Evolutionary conservation across 192 early-diverging fungal genomes (phyloP).

Genomic region (Martensiomyces pterosporus): DNA sequence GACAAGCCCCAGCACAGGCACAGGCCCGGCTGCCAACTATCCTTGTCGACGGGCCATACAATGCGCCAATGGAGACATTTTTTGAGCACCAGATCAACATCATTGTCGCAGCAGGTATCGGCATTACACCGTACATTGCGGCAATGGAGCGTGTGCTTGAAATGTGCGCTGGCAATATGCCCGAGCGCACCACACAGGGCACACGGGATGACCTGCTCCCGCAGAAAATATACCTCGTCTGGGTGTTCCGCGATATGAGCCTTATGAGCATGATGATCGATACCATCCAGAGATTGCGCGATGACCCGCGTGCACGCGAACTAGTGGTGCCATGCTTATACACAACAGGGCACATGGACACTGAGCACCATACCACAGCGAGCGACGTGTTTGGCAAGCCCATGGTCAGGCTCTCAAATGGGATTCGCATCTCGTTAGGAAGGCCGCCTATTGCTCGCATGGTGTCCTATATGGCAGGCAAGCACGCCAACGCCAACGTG

Average conservation of each 20-base stretch:
- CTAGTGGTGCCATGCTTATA: slow-evolving; percentile 47
- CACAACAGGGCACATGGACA: slow-evolving; percentile 31
- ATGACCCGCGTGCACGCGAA: slow-evolving; percentile 24
- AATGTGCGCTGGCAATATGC: slow-evolving; percentile 33
- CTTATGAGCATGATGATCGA: slow-evolving; percentile 30
- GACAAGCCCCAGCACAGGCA: too few species aligned
- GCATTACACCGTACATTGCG: slow-evolving; percentile 67
- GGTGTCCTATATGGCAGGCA: slow-evolving; percentile 42
- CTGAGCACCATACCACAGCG: slow-evolving; percentile 21
- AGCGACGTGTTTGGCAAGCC: slow-evolving; percentile 48
- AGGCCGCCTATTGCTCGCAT: slow-evolving; percentile 40
- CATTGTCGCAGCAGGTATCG: slow-evolving; percentile 76
- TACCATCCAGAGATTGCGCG: slow-evolving; percentile 28
- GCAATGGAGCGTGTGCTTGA: slow-evolving; percentile 41
- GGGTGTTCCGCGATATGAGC: slow-evolving; percentile 45
- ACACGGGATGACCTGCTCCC: slow-evolving; percentile 41
- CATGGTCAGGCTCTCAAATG: slow-evolving; percentile 42
- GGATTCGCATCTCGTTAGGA: slow-evolving; percentile 41
- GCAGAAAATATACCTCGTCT: slow-evolving; percentile 36
- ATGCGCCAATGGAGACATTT: slow-evolving; percentile 68
- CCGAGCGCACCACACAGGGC: slow-evolving; percentile 32
- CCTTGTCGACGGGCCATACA: slow-evolving; percentile 74
- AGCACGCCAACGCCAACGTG: slow-evolving; percentile 30
- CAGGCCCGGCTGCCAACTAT: slow-evolving; percentile 55
- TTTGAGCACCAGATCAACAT: slow-evolving; percentile 71